A percentile compares a stretch with the other conserved stretches of the same genome.
Evolutionary conservation across 2,329 filamentous ascomycete species (phyloP).

Genomic region (Periconia macrospinosa): DNA sequence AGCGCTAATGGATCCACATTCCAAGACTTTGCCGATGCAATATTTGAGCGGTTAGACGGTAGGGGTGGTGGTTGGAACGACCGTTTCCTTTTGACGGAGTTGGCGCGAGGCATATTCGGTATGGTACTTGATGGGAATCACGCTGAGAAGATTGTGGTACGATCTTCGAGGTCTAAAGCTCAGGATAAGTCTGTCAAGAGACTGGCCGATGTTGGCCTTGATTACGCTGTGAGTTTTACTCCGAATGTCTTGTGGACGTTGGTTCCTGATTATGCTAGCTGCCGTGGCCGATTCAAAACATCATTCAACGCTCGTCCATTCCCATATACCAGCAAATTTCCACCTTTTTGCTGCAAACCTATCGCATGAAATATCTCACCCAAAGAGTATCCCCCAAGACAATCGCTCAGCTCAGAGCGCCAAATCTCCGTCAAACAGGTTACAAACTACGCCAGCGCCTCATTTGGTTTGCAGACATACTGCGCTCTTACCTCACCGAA

Average conservation of each 20-base stretch:
- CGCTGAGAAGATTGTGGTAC: slow-evolving; percentile 64
- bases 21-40: slow-evolving; percentile 64
- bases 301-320: slow-evolving; percentile 69
- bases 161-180: slow-evolving; percentile 50
- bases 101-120: slow-evolving; percentile 72
- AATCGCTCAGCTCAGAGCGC: slow-evolving; percentile 7
- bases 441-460: slow-evolving; percentile 68
- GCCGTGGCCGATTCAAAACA: slow-evolving; percentile 67
- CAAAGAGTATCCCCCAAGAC: slow-evolving; percentile 50
- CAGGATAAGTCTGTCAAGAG: slow-evolving; percentile 63
- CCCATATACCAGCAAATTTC: slow-evolving; percentile 71
- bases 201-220: slow-evolving; percentile 65
- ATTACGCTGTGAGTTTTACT: slow-evolving; percentile 65
- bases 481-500: slow-evolving; percentile 76
- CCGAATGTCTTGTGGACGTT: not conserved
- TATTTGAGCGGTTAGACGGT: slow-evolving; percentile 76
- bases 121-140: slow-evolving; percentile 55
- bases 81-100: slow-evolving; percentile 75
- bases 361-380: slow-evolving; percentile 69
- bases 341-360: slow-evolving; percentile 75
- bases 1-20: slow-evolving; percentile 72
- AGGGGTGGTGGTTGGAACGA: slow-evolving; percentile 71
- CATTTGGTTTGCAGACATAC: slow-evolving; percentile 74
- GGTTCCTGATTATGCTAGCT: slow-evolving; percentile 25
- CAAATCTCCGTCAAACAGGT: slow-evolving; percentile 10